Conservation (phyloP, 2,329 filamentous ascomycete genomes). For the Proliferodiscus dingleyae region DNA sequence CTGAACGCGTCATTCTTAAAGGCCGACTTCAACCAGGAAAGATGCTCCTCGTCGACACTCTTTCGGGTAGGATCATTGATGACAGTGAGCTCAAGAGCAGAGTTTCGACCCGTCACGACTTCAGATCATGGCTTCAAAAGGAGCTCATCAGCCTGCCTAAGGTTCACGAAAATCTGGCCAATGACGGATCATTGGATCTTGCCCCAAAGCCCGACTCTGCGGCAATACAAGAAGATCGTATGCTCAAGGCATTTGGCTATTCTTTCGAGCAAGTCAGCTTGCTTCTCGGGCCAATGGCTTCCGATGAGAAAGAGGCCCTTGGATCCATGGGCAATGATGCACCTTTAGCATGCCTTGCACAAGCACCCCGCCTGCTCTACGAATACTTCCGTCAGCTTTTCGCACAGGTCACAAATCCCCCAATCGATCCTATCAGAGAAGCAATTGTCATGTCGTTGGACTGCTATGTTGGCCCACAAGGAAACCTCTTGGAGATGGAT, state of each 20-base stretch:
- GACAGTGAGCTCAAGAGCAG: constrained; percentile 87
- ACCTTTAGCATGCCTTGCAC: constrained; percentile 84
- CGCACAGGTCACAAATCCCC: constrained; percentile 95
- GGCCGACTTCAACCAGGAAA: constrained; percentile 89
- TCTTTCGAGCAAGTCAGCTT: constrained; percentile 93
- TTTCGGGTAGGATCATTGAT: constrained; percentile 87
- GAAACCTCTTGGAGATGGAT: constrained; percentile 92
- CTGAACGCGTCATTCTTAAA: constrained; percentile 86
- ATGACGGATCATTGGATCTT: constrained; percentile 58
- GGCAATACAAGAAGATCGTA: constrained; percentile 76
- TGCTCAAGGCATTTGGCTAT: constrained; percentile 85
- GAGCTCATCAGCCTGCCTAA: constrained; percentile 78
- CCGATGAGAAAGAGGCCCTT: constrained; percentile 93
- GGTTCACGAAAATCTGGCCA: constrained; percentile 58
- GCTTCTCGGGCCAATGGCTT: constrained; percentile 90
- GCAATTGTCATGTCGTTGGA: constrained; percentile 98
- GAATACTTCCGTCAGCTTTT: constrained; percentile 98
- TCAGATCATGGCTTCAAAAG: constrained; percentile 80
- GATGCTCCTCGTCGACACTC: constrained; percentile 92
- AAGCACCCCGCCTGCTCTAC: constrained; percentile 81
- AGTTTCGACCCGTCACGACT: constrained; percentile 82
- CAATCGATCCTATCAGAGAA: constrained; percentile 94
- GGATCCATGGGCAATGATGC: constrained; percentile 98
- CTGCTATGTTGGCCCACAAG: constrained; percentile 93
- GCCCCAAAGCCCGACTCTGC: constrained; percentile 61